phyloP scores from a whole-genome alignment of 768 basidiomycete species.

The Phallus indusiatus region DNA sequence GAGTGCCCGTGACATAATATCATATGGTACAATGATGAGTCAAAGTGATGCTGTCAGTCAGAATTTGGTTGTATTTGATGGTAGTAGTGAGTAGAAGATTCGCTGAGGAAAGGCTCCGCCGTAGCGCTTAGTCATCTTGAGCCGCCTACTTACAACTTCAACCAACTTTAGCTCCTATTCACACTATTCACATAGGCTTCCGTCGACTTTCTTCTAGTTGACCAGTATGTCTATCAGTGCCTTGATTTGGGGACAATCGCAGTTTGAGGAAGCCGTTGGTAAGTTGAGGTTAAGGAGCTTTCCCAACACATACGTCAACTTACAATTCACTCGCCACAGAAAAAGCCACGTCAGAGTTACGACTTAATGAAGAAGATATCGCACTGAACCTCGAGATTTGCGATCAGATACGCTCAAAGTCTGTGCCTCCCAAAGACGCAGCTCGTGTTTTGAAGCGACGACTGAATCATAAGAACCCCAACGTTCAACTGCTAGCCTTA shows the following conservation, averaged over 20 bases:
- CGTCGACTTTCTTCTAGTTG: background rate
- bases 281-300: slow-evolving; percentile 19
- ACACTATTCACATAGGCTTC: background rate
- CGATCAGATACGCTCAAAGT: slow-evolving; percentile 91
- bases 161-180: background rate
- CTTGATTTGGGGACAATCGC: slow-evolving; percentile 75
- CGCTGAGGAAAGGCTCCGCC: background rate
- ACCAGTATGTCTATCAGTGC: slow-evolving; percentile 39
- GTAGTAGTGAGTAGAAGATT: background rate
- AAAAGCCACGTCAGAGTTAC: slow-evolving; percentile 87
- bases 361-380: slow-evolving; percentile 81
- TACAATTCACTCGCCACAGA: slow-evolving; percentile 36
- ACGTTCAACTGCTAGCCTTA: slow-evolving; percentile 84
- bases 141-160: background rate
- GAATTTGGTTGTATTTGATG: too few species aligned
- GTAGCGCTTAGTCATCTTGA: background rate
- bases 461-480: slow-evolving; percentile 90
- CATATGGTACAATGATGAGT: too few species aligned
- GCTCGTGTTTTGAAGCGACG: slow-evolving; percentile 84
- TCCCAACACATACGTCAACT: background rate
- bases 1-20: too few species aligned
- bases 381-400: slow-evolving; percentile 92
- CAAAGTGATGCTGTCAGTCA: too few species aligned
- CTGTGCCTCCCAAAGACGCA: slow-evolving; percentile 73
- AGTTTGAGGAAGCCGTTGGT: slow-evolving; percentile 80